Evolutionary conservation across 257 asterid genomes (phyloP).

Genomic region (Solanum clarkiae): DNA sequence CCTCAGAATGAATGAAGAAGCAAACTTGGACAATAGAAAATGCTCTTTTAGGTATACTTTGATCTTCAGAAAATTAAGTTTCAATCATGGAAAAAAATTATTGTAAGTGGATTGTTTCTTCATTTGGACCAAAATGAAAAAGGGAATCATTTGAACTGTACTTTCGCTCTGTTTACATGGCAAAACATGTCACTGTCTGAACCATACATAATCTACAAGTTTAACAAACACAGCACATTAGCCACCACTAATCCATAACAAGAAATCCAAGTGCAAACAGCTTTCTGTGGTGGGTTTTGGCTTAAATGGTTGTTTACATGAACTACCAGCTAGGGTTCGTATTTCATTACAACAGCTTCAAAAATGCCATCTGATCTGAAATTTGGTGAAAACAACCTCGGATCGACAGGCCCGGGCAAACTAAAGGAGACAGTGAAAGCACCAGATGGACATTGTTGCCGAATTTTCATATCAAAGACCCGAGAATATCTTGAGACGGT

Average conservation of each 20-base stretch:
- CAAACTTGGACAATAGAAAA: not conserved
- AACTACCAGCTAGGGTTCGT: conserved; percentile 8
- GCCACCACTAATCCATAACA: not conserved
- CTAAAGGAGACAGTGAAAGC: conserved; percentile 61
- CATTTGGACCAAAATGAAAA: not conserved
- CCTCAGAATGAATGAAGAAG: not conserved
- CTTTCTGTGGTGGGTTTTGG: not conserved
- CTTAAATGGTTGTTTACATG: not conserved
- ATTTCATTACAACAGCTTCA: conserved; percentile 58
- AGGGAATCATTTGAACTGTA: not conserved
- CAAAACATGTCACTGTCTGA: not conserved
- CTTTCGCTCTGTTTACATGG: not conserved
- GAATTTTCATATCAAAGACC: conserved; percentile 58
- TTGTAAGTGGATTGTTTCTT: not conserved
- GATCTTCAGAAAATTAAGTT: not conserved
- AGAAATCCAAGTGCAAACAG: not conserved
- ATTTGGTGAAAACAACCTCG: conserved; percentile 43
- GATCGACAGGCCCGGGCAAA: conserved; percentile 85
- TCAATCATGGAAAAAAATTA: not conserved
- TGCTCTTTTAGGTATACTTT: not conserved
- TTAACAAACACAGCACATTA: not conserved
- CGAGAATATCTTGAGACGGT: conserved; percentile 37
- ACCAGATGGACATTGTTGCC: conserved; percentile 73
- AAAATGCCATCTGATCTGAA: conserved; percentile 73
- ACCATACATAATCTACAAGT: not conserved